phyloP scores from a whole-genome alignment of 2,329 filamentous ascomycete species.

The Shiraia sp. region DNA sequence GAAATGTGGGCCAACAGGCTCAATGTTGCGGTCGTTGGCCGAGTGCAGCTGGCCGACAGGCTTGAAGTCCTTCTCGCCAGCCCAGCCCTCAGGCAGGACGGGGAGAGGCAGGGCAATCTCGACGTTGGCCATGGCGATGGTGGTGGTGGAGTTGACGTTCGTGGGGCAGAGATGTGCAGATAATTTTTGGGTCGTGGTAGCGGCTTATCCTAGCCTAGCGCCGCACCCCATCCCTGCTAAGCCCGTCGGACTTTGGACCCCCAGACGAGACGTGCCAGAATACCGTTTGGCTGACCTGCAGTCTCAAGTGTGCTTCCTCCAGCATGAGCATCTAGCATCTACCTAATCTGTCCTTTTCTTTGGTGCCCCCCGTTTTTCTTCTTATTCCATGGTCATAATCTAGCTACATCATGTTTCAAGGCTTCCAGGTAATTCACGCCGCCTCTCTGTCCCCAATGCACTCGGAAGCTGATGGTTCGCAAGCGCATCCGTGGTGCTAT shows the following conservation, averaged over 20 bases:
- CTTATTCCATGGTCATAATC: conserved; percentile 14
- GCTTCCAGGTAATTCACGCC: conserved; percentile 27
- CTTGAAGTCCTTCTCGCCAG: conserved; percentile 90
- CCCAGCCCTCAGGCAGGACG: conserved; percentile 77
- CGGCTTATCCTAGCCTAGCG: conserved; percentile 2
- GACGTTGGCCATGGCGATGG: conserved; percentile 64
- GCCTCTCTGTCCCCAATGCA: neutral
- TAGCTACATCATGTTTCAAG: conserved; percentile 41
- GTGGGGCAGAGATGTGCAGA: conserved; percentile 8
- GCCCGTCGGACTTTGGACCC: conserved; percentile 9
- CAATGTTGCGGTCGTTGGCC: conserved; percentile 83
- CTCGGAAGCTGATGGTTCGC: conserved; percentile 22
- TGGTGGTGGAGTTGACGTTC: conserved; percentile 8
- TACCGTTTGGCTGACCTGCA: conserved; percentile 16
- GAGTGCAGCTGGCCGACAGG: conserved; percentile 74
- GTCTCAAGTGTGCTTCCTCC: conserved; percentile 23
- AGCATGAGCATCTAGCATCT: conserved; percentile 7
- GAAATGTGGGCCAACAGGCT: conserved; percentile 97
- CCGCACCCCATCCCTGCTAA: conserved; percentile 1
- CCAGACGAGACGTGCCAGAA: conserved; percentile 19
- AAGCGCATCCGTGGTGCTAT: conserved; percentile 83
- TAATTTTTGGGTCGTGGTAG: conserved; percentile 11
- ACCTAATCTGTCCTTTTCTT: conserved; percentile 8
- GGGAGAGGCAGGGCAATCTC: conserved; percentile 71
- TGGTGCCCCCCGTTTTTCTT: conserved; percentile 4